Percentiles rank a stretch among this genome's conserved stretches.
Conservation (phyloP, 306 rosid species). For the Potentilla sterilis region DNA sequence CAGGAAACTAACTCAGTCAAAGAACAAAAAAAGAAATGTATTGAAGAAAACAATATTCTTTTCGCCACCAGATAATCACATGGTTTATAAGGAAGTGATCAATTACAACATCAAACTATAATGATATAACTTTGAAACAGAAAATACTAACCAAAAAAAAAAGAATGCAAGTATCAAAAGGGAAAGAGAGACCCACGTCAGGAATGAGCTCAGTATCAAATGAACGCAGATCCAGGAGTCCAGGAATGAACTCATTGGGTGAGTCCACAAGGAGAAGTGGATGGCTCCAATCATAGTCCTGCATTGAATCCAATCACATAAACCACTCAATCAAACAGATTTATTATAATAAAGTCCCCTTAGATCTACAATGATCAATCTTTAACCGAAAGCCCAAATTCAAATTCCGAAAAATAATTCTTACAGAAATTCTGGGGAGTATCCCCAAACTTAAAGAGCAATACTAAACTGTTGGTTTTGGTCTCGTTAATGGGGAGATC, state of each 20-base stretch:
- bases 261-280: constrained; percentile 76
- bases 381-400: background rate
- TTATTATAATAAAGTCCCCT: constrained; percentile 16
- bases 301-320: too few relatives aligned
- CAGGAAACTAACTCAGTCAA: too few relatives aligned
- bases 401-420: background rate
- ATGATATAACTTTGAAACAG: too few relatives aligned
- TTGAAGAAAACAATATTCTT: too few relatives aligned
- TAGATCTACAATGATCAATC: constrained; percentile 36
- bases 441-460: too few relatives aligned
- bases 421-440: background rate
- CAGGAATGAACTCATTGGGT: constrained; percentile 83
- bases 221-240: constrained; percentile 93
- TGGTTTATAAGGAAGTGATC: too few relatives aligned
- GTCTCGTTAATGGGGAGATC: too few relatives aligned
- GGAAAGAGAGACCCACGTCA: constrained; percentile 47
- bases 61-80: too few relatives aligned
- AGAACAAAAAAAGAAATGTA: too few relatives aligned
- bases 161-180: too few relatives aligned
- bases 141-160: constrained; percentile 1
- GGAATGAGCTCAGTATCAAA: constrained; percentile 90
- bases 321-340: constrained; percentile 28
- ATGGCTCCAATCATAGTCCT: constrained; percentile 84
- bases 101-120: too few relatives aligned
- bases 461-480: too few relatives aligned